These are phyloP conservation scores for Trichophyton verrucosum DNA, from an alignment of 2,329 filamentous ascomycete genomes.

Conservation along the genomic window DNA sequence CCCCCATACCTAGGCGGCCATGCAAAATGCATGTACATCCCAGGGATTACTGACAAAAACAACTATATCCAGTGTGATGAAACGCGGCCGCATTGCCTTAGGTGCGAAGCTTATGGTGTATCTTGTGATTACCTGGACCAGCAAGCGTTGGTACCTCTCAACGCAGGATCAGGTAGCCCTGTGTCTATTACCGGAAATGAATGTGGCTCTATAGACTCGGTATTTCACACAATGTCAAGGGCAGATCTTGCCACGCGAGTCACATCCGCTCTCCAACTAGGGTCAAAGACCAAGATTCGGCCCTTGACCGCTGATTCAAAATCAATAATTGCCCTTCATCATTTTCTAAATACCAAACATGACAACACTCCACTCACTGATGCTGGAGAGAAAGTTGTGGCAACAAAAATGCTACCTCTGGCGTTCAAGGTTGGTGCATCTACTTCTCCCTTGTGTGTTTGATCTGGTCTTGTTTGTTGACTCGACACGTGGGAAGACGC, in stretches of 20 bases:
- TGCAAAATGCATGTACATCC: background rate
- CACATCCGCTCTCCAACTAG: slow-evolving; percentile 17
- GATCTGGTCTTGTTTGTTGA: background rate
- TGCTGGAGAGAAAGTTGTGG: slow-evolving; percentile 14
- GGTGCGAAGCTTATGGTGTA: slow-evolving; percentile 22
- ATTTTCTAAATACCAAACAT: slow-evolving; percentile 18
- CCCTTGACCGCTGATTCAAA: slow-evolving; percentile 1
- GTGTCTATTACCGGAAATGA: background rate
- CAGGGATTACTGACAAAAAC: background rate
- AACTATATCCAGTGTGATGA: slow-evolving; percentile 22
- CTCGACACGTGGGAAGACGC: slow-evolving; percentile 17
- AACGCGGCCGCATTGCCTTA: slow-evolving; percentile 22
- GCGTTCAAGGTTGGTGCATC: slow-evolving; percentile 21
- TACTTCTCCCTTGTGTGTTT: background rate
- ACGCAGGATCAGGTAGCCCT: background rate
- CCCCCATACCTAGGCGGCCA: background rate
- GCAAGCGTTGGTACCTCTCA: background rate
- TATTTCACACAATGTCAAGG: slow-evolving; percentile 7
- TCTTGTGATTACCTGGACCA: slow-evolving; percentile 20
- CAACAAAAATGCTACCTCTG: slow-evolving; percentile 19
- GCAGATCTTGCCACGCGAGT: slow-evolving; percentile 12
- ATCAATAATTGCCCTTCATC: slow-evolving; percentile 19
- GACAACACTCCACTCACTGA: slow-evolving; percentile 13
- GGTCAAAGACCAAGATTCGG: background rate
- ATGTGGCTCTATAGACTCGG: background rate